Evolutionary conservation across 371 early-diverging fungal genomes (phyloP).

Genomic region (Saksenaea vasiformis): DNA sequence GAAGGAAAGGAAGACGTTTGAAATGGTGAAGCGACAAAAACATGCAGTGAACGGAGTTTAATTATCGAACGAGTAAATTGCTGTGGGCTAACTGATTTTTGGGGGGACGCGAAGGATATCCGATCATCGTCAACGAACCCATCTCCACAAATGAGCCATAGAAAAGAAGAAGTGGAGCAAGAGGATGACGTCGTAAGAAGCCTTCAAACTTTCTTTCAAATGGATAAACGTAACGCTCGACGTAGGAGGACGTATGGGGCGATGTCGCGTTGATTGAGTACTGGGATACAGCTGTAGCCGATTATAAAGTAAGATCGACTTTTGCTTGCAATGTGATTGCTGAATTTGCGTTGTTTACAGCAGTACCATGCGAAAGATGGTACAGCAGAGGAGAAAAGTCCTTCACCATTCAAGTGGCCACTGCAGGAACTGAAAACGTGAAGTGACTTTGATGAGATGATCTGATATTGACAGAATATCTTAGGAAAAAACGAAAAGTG

Average conservation of each 20-base stretch:
- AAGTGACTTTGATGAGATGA: background rate
- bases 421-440: background rate
- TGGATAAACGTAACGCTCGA: background rate
- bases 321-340: background rate
- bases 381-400: background rate
- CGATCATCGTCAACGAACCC: background rate
- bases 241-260: slow-evolving; percentile 55
- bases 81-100: background rate
- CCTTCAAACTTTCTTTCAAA: background rate
- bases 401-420: background rate
- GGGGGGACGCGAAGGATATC: background rate
- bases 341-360: background rate
- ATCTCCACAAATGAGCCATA: background rate
- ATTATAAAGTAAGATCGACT: slow-evolving; percentile 28
- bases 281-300: slow-evolving; percentile 60
- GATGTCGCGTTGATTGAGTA: slow-evolving; percentile 60
- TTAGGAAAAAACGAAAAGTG: background rate
- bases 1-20: slow-evolving; percentile 1
- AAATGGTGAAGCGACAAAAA: background rate
- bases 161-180: background rate
- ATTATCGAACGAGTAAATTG: background rate
- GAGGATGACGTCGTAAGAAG: background rate
- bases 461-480: background rate
- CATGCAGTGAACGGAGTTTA: background rate
- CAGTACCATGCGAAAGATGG: background rate